Evolutionary conservation across 2,329 filamentous ascomycete species (phyloP).

Genomic region (Geosmithia flava): DNA sequence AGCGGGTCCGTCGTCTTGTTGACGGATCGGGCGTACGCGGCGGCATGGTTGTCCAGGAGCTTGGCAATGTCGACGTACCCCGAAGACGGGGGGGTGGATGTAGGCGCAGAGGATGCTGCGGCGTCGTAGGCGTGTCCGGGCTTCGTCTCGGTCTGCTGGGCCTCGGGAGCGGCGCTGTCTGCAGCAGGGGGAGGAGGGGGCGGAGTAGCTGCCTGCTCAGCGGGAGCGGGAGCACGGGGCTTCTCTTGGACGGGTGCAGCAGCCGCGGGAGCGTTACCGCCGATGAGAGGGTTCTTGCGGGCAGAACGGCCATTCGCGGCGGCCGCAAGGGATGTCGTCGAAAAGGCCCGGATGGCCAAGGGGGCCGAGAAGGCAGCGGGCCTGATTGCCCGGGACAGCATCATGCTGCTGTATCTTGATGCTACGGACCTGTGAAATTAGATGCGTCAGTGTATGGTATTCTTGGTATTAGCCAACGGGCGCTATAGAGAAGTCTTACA

Average conservation of each 20-base stretch:
- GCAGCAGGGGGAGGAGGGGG: constrained; percentile 9
- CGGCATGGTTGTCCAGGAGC: constrained; percentile 19
- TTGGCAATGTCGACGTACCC: constrained; percentile 17
- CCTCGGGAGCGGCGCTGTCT: neutral
- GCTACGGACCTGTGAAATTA: constrained; percentile 11
- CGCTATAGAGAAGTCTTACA: neutral
- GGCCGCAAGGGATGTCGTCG: constrained; percentile 14
- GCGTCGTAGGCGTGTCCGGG: constrained; percentile 12
- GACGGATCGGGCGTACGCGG: constrained; percentile 18
- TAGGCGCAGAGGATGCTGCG: neutral
- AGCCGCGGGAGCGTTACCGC: constrained; percentile 9
- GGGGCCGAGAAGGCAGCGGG: constrained; percentile 6
- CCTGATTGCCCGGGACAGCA: constrained; percentile 15
- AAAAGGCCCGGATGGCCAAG: constrained; percentile 13
- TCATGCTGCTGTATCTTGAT: constrained; percentile 13
- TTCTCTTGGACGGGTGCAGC: constrained; percentile 1
- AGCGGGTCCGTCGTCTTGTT: constrained; percentile 25
- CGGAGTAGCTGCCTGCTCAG: constrained; percentile 4
- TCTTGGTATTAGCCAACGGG: neutral
- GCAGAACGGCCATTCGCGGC: neutral
- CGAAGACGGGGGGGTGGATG: constrained; percentile 6
- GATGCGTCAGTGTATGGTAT: constrained; percentile 1
- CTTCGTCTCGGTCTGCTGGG: neutral
- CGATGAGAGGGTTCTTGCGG: constrained; percentile 18
- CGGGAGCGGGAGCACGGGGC: constrained; percentile 5